Evolutionary conservation across 2,329 filamentous ascomycete genomes (phyloP).

Genomic region (Microdochium trichocladiopsis): DNA sequence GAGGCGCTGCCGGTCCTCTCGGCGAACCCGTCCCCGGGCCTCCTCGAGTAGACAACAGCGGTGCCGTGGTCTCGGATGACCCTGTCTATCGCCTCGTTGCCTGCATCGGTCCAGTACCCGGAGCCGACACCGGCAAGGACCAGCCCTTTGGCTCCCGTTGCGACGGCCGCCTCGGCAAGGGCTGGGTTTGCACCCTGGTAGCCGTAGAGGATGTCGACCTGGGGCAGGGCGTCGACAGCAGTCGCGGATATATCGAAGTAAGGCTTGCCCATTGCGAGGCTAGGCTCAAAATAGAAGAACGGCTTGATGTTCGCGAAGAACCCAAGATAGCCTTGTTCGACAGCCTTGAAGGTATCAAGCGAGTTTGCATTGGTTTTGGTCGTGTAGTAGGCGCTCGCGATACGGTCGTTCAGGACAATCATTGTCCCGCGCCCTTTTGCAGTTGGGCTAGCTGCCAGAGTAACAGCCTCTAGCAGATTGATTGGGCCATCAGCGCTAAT

Average conservation of each 20-base stretch:
- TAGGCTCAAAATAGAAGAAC: constrained; percentile 51
- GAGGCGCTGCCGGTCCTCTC: constrained; percentile 25
- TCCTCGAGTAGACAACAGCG: constrained; percentile 42
- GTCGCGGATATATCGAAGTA: constrained; percentile 30
- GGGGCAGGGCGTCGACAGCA: constrained; percentile 29
- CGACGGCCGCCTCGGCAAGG: constrained; percentile 39
- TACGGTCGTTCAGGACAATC: constrained; percentile 56
- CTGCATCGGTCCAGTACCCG: constrained; percentile 37
- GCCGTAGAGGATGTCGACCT: constrained; percentile 49
- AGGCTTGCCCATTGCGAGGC: constrained; percentile 36
- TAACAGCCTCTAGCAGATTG: constrained; percentile 55
- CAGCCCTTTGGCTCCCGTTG: constrained; percentile 42
- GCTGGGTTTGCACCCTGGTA: constrained; percentile 43
- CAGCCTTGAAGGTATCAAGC: constrained; percentile 53
- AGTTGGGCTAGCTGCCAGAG: constrained; percentile 38
- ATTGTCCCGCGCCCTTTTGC: constrained; percentile 47
- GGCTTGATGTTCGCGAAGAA: constrained; percentile 50
- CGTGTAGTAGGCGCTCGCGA: constrained; percentile 48
- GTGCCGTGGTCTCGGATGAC: constrained; percentile 36
- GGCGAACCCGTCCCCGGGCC: constrained; percentile 46
- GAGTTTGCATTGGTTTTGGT: constrained; percentile 58
- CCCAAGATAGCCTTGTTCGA: constrained; percentile 50
- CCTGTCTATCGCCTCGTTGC: constrained; percentile 29
- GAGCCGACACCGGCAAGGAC: constrained; percentile 49
- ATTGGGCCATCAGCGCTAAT: constrained; percentile 56